phyloP scores from a whole-genome alignment of 139 green algal genomes.

The Coelastrella sp. region DNA sequence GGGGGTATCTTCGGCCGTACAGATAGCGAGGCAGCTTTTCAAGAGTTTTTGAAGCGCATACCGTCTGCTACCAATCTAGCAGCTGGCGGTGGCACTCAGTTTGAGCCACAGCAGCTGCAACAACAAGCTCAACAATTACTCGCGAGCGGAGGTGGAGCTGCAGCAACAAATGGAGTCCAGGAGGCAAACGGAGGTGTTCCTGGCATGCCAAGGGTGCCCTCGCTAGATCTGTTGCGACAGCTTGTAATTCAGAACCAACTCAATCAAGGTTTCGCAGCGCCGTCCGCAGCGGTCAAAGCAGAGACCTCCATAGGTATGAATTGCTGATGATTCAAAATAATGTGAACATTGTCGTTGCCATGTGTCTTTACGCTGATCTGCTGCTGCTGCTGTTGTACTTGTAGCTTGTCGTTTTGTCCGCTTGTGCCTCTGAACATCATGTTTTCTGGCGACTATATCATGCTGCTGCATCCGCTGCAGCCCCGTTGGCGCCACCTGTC shows the following conservation, averaged over 20 bases:
- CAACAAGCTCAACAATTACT: conserved; percentile 49
- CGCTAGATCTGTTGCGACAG: conserved; percentile 71
- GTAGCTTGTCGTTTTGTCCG: too few species aligned
- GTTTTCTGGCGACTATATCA: background rate
- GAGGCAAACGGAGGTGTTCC: background rate
- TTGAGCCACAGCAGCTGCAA: conserved; percentile 39
- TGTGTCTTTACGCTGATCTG: too few species aligned
- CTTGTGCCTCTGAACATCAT: too few species aligned
- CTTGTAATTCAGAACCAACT: conserved; percentile 59
- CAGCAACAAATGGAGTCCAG: conserved; percentile 31
- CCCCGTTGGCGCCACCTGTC: conserved; percentile 12
- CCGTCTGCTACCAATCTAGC: conserved; percentile 72
- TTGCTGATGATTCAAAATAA: too few species aligned
- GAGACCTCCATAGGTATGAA: background rate
- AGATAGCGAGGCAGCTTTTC: conserved; percentile 69
- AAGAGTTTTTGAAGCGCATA: conserved; percentile 84
- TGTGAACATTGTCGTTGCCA: too few species aligned
- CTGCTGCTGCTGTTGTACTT: background rate
- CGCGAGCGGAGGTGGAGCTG: conserved; percentile 28
- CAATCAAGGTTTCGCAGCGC: conserved; percentile 32
- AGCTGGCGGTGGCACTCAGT: conserved; percentile 9
- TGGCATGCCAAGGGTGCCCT: conserved; percentile 73
- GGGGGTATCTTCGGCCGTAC: conserved; percentile 60
- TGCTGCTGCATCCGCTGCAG: background rate
- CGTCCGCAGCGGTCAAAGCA: background rate